Evolutionary conservation across 306 rosid genomes (phyloP).

Genomic region (Cucurbita maxima): DNA sequence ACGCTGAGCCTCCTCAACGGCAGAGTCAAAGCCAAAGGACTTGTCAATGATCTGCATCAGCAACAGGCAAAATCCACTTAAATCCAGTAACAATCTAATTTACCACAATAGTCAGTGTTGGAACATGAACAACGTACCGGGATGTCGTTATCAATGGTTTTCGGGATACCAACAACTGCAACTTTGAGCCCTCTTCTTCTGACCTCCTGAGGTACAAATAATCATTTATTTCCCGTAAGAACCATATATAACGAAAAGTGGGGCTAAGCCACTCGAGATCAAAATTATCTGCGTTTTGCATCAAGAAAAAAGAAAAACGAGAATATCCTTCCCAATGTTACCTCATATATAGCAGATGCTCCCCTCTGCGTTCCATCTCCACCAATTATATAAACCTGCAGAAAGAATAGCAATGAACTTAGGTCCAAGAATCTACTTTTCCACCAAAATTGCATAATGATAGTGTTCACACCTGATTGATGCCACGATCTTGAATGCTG

Average conservation of each 20-base stretch:
- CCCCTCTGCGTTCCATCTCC: constrained; percentile 99
- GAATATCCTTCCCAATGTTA: constrained; percentile 9
- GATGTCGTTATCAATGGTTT: constrained; percentile 92
- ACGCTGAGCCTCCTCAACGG: constrained; percentile 99
- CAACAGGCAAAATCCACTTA: constrained; percentile 5
- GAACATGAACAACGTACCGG: constrained; percentile 32
- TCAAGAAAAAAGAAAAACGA: background rate
- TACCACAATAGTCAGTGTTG: background rate
- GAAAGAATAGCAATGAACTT: background rate
- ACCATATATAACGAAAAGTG: background rate
- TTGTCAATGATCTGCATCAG: constrained; percentile 62
- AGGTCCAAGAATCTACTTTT: background rate
- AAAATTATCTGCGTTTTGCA: background rate
- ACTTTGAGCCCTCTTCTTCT: constrained; percentile 85
- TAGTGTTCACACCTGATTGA: constrained; percentile 54
- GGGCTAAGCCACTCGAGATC: background rate
- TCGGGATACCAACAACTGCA: constrained; percentile 77
- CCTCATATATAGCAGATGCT: constrained; percentile 87
- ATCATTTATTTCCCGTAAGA: background rate
- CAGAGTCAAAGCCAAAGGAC: constrained; percentile 92
- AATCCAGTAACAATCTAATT: background rate
- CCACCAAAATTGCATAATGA: background rate
- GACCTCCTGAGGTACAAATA: constrained; percentile 45
- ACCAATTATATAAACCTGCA: constrained; percentile 95
- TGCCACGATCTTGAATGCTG: constrained; percentile 82